Evolutionary conservation across 2,329 filamentous ascomycete species (phyloP), one percentile per base, ranked within the genome.

Genomic region (Purpureocillium lavendulum): DNA sequence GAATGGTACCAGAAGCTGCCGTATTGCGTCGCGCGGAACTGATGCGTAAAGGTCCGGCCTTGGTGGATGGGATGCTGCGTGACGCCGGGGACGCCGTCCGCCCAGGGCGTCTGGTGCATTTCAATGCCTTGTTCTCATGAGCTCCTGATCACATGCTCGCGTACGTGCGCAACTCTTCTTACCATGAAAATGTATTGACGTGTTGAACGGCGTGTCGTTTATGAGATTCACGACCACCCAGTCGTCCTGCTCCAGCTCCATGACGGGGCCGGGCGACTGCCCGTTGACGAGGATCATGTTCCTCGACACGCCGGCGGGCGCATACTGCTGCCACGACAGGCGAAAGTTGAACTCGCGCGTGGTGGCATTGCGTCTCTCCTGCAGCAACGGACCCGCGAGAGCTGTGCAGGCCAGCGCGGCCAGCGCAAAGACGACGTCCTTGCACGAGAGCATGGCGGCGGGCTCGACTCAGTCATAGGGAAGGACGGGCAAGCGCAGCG

Each of bases 1-100:
- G 73, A 67, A 55, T 81, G 77, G 46, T 81, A 82, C 64, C 72
- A 80, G 55, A 75, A 77, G 32, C 67, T 70, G 3, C 78, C 78
- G 47, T 74, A 70, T 40, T 76, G 67, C 0, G 62, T 64, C 0
- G 76, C 75, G n/a, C 59, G 66, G 61, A 72, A 82, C 26, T 59
- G 60, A 49, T 81, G 76, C 0, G 62, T 59, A 10, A 26, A 26
- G 21, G 21, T 26, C 21, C 10, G 5, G 2, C 68, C 67, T 1
- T 73, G 65, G 11, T 57, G 49, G 40, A 81, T 77, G 4, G 67
- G 58, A 4, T 59, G 59, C 48, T 81, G 76, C 1, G 69, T 67
- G 2, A 80, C 53, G 2, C 76, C 76, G 1, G 75, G 72, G 0
- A 75, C 69, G 24, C 77, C 77, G 42, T 82, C 77, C 1, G 74